Conservation (phyloP, 106 monocot species). For the Hemerocallis citrina region DNA sequence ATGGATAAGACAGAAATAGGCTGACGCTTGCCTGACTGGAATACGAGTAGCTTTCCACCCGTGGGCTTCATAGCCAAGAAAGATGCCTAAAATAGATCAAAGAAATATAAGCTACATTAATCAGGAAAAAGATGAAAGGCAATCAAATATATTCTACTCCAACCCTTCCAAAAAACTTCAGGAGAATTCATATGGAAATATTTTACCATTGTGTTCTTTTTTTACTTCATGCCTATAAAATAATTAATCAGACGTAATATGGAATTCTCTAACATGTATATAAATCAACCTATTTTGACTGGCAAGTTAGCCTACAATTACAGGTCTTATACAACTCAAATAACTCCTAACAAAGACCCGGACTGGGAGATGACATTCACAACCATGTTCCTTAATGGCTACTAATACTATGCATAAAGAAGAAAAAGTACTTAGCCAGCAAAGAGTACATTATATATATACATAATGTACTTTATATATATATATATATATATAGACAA, state of each 20-base stretch:
- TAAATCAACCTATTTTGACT: no score
- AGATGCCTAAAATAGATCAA: conserved; percentile 51
- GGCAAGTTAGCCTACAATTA: no score
- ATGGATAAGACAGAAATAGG: neutral
- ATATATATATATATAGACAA: no score
- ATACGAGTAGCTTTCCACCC: conserved; percentile 95
- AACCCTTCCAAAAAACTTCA: no score
- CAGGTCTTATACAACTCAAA: neutral
- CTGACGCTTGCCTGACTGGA: conserved; percentile 72
- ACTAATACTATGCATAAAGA: neutral
- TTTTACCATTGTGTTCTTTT: no score
- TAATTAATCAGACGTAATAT: no score
- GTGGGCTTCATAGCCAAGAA: conserved; percentile 92
- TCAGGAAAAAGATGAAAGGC: neutral
- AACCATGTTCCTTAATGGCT: no score
- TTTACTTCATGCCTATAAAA: no score
- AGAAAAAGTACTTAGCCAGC: neutral
- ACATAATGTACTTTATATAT: no score
- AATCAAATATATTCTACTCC: neutral
- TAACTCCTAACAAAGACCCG: neutral
- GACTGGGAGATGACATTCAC: no score
- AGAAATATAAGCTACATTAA: neutral
- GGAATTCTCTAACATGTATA: neutral
- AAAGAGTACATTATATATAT: no score
- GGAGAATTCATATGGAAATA: no score